phyloP scores from a whole-genome alignment of 345 rosid species.

The Gossypium herbaceum region DNA sequence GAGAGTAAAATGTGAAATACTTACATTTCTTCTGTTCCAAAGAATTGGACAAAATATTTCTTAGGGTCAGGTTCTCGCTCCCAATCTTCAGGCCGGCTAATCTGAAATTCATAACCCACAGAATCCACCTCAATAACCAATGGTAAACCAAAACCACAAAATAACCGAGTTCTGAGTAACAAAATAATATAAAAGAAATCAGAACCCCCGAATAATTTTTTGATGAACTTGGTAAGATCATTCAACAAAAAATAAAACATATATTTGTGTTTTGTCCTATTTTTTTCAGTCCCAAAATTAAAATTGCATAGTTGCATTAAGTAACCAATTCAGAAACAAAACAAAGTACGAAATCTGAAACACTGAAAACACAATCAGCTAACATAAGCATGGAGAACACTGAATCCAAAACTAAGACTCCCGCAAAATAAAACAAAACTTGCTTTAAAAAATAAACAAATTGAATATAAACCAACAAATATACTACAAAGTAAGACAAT shows the following conservation, averaged over 20 bases:
- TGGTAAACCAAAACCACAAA: not conserved
- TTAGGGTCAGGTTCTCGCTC: conserved; percentile 65
- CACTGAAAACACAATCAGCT: not conserved
- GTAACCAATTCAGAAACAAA: not conserved
- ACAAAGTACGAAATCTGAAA: not conserved
- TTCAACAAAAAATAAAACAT: not conserved
- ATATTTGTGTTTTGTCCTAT: not conserved
- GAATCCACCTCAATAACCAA: conserved; percentile 9
- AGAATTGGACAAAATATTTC: conserved; percentile 69
- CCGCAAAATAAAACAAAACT: not conserved
- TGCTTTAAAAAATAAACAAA: not conserved
- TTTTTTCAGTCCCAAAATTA: not conserved
- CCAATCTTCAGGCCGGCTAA: conserved; percentile 85
- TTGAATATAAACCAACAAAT: not conserved
- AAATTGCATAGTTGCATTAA: not conserved
- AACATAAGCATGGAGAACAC: not conserved
- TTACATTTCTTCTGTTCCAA: conserved; percentile 6
- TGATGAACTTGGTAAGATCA: not conserved
- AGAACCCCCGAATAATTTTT: not conserved
- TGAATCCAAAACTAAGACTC: not conserved
- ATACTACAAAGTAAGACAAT: not conserved
- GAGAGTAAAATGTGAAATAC: conserved; percentile 1
- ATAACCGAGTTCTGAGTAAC: not conserved
- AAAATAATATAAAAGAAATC: not conserved
- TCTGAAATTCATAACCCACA: conserved; percentile 53